A percentile compares a stretch with the other conserved stretches of the same genome.
Conservation (phyloP, 495 filamentous ascomycete genomes). For the Xylaria sp. region DNA sequence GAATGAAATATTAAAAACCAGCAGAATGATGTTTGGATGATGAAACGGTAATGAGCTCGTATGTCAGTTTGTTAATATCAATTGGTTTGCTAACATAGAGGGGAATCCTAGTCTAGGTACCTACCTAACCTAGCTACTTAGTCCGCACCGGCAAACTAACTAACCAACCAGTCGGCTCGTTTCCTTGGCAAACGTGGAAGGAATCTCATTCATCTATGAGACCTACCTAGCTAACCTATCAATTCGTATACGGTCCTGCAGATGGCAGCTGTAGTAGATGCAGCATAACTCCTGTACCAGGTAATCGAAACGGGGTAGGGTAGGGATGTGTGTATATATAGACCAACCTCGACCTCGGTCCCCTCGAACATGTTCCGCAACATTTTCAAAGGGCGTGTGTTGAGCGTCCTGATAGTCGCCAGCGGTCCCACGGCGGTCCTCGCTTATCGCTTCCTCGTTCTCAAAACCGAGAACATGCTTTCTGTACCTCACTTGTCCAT, state of each 20-base stretch:
- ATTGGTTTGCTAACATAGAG: too few relatives aligned
- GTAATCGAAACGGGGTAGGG: background rate
- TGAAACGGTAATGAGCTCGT: background rate
- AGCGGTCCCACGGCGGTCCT: background rate
- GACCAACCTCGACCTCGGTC: background rate
- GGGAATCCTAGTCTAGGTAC: too few relatives aligned
- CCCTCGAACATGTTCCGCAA: background rate
- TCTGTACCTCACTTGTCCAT: background rate
- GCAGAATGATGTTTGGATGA: background rate
- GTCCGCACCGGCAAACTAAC: too few relatives aligned
- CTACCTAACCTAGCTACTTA: too few relatives aligned
- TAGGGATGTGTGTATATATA: background rate
- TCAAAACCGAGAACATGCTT: background rate
- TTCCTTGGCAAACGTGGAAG: slow-evolving; percentile 3
- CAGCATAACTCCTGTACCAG: too few relatives aligned
- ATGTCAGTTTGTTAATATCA: too few relatives aligned
- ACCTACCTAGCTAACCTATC: background rate
- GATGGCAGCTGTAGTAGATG: background rate
- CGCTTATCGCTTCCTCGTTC: background rate
- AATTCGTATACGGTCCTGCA: background rate
- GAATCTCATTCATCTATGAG: background rate
- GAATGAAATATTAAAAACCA: background rate
- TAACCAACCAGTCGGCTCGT: slow-evolving; percentile 11
- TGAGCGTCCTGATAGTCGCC: background rate
- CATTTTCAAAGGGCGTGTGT: background rate